Evolutionary conservation across 2,329 filamentous ascomycete genomes (phyloP), one percentile per base, ranked within the genome.

Genomic region (Stenocarpella maydis): DNA sequence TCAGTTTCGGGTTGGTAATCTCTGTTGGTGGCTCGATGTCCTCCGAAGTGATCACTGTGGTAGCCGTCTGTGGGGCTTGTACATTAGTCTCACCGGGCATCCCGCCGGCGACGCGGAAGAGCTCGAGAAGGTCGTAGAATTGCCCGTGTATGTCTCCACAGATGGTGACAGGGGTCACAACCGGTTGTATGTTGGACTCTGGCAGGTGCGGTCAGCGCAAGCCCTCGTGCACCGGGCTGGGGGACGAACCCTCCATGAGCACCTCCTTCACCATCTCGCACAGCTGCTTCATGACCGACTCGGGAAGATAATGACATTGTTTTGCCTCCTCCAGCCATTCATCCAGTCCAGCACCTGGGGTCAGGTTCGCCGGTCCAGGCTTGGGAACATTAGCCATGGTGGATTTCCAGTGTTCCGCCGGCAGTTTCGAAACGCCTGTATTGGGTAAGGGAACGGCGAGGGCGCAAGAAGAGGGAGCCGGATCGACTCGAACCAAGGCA

Each of bases 111-210:
- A 99, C 95, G 66, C 95, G 92, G 82, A 99, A 99, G 61, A 99
- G 90, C 84, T 99, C 96, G 71, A 98, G 89, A 12, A 99, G 86
- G 80, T 99, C 96, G 82, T 99, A 98, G 81, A 98, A 98, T 82
- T 99, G 96, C 75, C 96, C 96, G 82, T 99, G 96, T 72, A 99
- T 98, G 79, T 99, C 96, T 78, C 96, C 96, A 78, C 96, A 98
- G 72, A 99, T 92, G 6, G 96, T 99, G 72, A 99, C 96, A 8
- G 96, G 96, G 0, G 96, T 97, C 66, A 92, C 90, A 24, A 99
- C 95, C n/a, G 96, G 96, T 80, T 98, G 96, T 70, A 99, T 98
- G 80, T 99, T 99, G 73, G 95, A 98, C 83, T 99, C 96, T 97
- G 75, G 17, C 19, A 37, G 4, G 17, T 45, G 21, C 15, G 26